Evolutionary conservation across 495 filamentous ascomycete species (phyloP).

Genomic region (Tuber borchii): DNA sequence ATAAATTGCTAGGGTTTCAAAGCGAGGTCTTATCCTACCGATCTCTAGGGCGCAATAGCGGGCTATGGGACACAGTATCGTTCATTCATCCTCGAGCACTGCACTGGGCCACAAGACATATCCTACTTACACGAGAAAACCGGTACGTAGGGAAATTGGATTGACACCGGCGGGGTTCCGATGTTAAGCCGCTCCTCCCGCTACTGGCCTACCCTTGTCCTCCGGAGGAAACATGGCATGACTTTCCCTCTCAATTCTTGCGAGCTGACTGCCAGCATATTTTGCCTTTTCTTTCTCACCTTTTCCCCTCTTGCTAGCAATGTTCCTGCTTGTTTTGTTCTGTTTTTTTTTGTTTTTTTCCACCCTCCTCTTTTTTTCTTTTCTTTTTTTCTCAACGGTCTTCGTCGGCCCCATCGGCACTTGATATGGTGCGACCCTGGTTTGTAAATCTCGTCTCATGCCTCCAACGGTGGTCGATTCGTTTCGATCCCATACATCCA

Average conservation of each 20-base stretch:
- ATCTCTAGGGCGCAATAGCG: no score
- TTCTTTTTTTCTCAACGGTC: not conserved
- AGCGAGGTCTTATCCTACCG: no score
- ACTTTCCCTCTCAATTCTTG: not conserved
- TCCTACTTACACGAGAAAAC: not conserved
- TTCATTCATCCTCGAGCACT: not conserved
- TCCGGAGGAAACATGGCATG: not conserved
- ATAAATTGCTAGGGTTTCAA: no score
- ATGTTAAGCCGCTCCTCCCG: conserved; percentile 1
- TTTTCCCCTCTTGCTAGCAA: not conserved
- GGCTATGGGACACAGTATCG: not conserved
- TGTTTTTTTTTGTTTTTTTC: no score
- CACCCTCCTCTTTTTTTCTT: not conserved
- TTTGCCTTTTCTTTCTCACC: not conserved
- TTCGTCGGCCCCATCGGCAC: conserved; percentile 1
- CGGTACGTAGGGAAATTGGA: conserved; percentile 3
- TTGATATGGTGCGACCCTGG: not conserved
- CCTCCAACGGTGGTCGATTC: not conserved
- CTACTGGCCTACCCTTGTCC: not conserved
- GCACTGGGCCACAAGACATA: not conserved
- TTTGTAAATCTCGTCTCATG: not conserved
- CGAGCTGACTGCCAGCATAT: conserved; percentile 1
- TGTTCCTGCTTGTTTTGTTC: no score
- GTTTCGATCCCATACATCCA: not conserved
- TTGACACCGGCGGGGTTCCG: not conserved